Percentiles rank a stretch among this genome's conserved stretches.
Conservation (phyloP, 345 rosid species). For the Citrus medica region DNA sequence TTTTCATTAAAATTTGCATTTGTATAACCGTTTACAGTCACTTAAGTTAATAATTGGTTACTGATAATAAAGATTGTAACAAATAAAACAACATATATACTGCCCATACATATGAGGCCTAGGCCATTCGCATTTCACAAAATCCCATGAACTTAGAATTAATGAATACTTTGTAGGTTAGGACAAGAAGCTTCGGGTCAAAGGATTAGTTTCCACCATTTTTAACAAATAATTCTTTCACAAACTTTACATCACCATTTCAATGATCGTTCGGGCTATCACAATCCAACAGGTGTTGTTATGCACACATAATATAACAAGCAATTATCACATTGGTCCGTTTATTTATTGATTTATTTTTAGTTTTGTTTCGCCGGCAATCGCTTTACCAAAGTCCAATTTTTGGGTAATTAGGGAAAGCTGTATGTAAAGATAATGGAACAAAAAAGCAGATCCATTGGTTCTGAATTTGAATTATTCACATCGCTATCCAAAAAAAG, state of each 20-base stretch:
- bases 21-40: too few species aligned
- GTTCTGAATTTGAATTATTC: background rate
- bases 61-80: too few species aligned
- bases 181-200: background rate
- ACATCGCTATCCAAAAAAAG: background rate
- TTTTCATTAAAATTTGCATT: too few species aligned
- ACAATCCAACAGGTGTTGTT: too few species aligned
- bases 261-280: too few species aligned
- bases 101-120: background rate
- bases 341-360: too few species aligned
- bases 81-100: too few species aligned
- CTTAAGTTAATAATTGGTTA: too few species aligned
- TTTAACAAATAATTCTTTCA: background rate
- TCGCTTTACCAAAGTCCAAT: background rate
- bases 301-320: too few species aligned
- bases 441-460: background rate
- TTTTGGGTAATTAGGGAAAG: background rate
- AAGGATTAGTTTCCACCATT: background rate
- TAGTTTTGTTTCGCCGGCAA: background rate
- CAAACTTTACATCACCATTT: too few species aligned
- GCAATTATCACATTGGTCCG: too few species aligned
- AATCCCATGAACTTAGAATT: background rate
- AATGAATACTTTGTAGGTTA: background rate
- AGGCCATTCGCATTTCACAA: background rate
- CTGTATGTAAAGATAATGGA: background rate